Percentiles rank a stretch among this genome's conserved stretches.
phyloP scores from a whole-genome alignment of 495 filamentous ascomycete genomes.

The Penicillium manginii region DNA sequence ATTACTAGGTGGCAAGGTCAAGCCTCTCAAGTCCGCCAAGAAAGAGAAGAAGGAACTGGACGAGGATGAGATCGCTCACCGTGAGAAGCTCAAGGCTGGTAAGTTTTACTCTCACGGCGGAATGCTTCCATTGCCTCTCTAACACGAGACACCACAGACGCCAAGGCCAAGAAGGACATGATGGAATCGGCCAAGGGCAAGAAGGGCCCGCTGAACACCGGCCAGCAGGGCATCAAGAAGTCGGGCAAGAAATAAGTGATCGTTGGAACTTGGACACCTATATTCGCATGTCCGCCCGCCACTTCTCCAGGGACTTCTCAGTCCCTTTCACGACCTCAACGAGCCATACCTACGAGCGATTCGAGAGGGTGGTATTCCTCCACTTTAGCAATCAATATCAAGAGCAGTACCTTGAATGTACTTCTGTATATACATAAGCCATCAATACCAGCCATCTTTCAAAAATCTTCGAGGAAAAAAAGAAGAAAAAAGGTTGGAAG shows the following conservation, averaged over 20 bases:
- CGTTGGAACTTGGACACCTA: background rate
- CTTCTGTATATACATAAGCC: background rate
- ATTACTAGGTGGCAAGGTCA: slow-evolving; percentile 74
- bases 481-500: too few relatives aligned
- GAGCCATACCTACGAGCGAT: slow-evolving; percentile 31
- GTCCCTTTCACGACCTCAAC: slow-evolving; percentile 38
- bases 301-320: slow-evolving; percentile 64
- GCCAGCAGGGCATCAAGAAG: slow-evolving; percentile 86
- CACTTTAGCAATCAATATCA: slow-evolving; percentile 7
- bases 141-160: slow-evolving; percentile 50
- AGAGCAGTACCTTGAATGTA: slow-evolving; percentile 2
- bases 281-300: background rate
- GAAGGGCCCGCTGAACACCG: slow-evolving; percentile 69
- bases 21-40: slow-evolving; percentile 81
- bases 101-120: slow-evolving; percentile 25
- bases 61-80: slow-evolving; percentile 75
- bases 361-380: slow-evolving; percentile 16
- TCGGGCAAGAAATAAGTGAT: slow-evolving; percentile 77
- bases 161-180: slow-evolving; percentile 77
- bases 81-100: slow-evolving; percentile 76
- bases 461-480: background rate
- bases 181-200: slow-evolving; percentile 64
- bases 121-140: background rate
- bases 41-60: slow-evolving; percentile 76
- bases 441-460: slow-evolving; percentile 4